Evolutionary conservation across 2,329 filamentous ascomycete genomes (phyloP).

Genomic region (Botrytis squamosa): DNA sequence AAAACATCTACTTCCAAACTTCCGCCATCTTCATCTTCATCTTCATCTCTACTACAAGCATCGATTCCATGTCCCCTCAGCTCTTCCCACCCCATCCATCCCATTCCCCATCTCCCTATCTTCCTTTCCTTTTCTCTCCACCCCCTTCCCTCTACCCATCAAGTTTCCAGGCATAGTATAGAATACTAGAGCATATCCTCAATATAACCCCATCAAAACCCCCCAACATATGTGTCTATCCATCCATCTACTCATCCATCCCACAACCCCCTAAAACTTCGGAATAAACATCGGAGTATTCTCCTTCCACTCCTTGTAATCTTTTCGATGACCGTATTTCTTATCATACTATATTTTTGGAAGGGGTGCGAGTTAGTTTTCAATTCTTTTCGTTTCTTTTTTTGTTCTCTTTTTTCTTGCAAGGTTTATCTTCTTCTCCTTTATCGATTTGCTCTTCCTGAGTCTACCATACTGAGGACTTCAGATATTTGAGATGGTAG

Average conservation of each 20-base stretch:
- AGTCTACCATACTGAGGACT: too few relatives aligned
- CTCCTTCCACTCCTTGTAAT: conserved; percentile 67
- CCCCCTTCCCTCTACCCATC: not conserved
- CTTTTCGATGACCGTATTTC: conserved; percentile 59
- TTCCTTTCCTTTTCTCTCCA: not conserved
- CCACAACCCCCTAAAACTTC: conserved; percentile 46
- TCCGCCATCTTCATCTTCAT: not conserved
- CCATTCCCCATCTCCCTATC: not conserved
- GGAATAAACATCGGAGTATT: conserved; percentile 65
- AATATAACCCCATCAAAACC: too few relatives aligned
- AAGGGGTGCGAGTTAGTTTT: not conserved
- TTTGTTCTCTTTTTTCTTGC: not conserved
- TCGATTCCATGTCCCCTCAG: not conserved
- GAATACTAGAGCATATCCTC: not conserved
- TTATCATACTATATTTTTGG: conserved; percentile 53
- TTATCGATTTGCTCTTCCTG: too few relatives aligned
- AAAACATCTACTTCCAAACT: not conserved
- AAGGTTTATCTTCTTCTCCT: not conserved
- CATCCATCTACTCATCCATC: not conserved
- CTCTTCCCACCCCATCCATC: not conserved
- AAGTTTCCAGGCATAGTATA: not conserved
- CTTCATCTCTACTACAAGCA: not conserved
- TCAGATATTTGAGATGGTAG: not conserved
- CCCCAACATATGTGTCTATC: too few relatives aligned
- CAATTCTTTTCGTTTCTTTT: not conserved